Base-by-base conservation (phyloP, 2,329 filamentous ascomycete genomes). In the Colletotrichum sp. region DNA sequence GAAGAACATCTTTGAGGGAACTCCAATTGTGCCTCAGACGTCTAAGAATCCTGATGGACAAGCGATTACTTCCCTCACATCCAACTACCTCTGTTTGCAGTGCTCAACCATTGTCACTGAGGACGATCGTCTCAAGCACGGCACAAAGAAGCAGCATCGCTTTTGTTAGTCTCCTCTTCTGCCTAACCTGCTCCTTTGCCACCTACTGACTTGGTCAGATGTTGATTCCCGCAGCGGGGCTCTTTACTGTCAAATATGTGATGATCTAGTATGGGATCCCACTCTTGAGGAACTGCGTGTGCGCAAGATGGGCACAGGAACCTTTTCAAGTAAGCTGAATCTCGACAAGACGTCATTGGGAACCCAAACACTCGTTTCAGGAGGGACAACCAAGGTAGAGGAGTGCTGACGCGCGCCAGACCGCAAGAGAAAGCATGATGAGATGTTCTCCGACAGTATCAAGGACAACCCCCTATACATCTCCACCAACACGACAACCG, bases 231-330 rank as follows among this genome's bases (percentile, higher is more conserved):
- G 92, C 72, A 93, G 90, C 77, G 94, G 94, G 51, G 89, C 91
- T 64, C 85, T 97, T 8, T 96, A 93, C 83, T 97, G 94, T 82
- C 93, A 95, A 76, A 92, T 95, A 80, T 97, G 94, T 80, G 90
- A 94, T 80, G 94, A 97, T 81, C 92, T 95, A 76, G 92, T 97
- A 36, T 96, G 94, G 88, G 94, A 97, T 78, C 93, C 94, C 8
- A 94, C 93, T 8, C 86, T 97, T 7, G 94, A 97, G 80, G 92
- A 94, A 66, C 88, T 95, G 70, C 89, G 94, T 74, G 84, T 94
- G 55, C 88, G 92, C 70, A 94, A 94, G 82, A 90, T 92, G 77
- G 91, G 91, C 12, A 92, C 90, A 4, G 91, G 92, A 54, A 90
- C 90, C 24, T 92, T 92, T 77, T 89, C 89, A 76, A 90, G 92